Conservation (phyloP, 192 early-diverging fungal species). For the Paraglomus brasilianum region DNA sequence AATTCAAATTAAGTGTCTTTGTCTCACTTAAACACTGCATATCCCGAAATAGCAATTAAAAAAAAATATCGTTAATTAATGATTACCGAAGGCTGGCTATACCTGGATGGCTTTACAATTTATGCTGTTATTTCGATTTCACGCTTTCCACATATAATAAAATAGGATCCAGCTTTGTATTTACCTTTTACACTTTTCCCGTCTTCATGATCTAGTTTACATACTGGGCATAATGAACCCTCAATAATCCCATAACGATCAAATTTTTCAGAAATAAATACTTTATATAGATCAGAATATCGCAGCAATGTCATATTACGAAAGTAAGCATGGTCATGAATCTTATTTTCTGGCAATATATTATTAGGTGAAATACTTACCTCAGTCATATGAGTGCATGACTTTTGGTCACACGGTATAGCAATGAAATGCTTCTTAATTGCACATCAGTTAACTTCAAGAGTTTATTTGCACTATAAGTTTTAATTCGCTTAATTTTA, state of each 20-base stretch:
- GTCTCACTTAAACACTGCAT: slow-evolving; percentile 28
- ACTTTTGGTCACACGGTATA: slow-evolving; percentile 26
- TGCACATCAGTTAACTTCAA: slow-evolving; percentile 27
- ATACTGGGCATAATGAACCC: slow-evolving; percentile 15
- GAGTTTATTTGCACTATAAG: slow-evolving; percentile 31
- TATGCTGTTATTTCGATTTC: slow-evolving; percentile 16
- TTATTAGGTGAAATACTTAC: slow-evolving; percentile 22
- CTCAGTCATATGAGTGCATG: slow-evolving; percentile 26
- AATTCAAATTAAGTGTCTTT: slow-evolving; percentile 29
- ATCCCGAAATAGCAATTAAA: slow-evolving; percentile 25
- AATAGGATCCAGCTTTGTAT: slow-evolving; percentile 15
- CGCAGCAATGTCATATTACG: no score
- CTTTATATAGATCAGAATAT: no score
- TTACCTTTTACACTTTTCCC: slow-evolving; percentile 16
- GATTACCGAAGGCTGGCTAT: slow-evolving; percentile 16
- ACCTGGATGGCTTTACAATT: slow-evolving; percentile 12
- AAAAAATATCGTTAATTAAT: neutral
- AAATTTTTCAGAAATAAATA: neutral
- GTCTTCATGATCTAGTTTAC: slow-evolving; percentile 8
- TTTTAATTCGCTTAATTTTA: slow-evolving; percentile 28
- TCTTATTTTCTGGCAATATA: slow-evolving; percentile 23
- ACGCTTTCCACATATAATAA: slow-evolving; percentile 17
- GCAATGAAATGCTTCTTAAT: slow-evolving; percentile 12
- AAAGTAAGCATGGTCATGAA: neutral
- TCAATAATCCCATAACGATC: slow-evolving; percentile 4